Evolutionary conservation across 306 rosid species (phyloP), one percentile per base, ranked within the genome.

Genomic region (Abrus pulchellus): DNA sequence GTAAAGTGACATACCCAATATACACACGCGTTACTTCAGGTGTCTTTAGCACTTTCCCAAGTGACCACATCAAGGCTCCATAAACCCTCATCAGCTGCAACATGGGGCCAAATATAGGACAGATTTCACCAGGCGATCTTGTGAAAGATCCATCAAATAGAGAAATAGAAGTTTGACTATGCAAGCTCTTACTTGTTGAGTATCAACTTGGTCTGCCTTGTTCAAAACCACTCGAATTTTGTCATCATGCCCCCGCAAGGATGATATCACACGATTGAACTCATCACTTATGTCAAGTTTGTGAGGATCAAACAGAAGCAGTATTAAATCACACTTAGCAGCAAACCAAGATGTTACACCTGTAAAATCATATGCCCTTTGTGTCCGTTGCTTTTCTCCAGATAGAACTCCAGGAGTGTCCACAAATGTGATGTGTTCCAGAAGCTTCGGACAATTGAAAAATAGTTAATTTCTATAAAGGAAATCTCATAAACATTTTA

Each of bases 11-110:
- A 34, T 87, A 94, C 98, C 98, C 98, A 50, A 92, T 90, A 88
- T 94, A 94, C 74, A 94, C 98, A 9, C 97, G 96, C 86, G 82
- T 85, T 72, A 94, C 98, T 87, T 94, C 98, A 7, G 98, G 98
- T 76, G 98, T 94, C 82, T 94, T 94, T 55, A 94, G 55, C 83
- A 94, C 98, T 85, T 94, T 94, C 77, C 98, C 98, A 28, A 94
- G 96, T 28, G 98, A 94, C 98, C 98, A 94, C 98, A 94, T 94
- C 72, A 94, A 85, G 68, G 98, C 98, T 80, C 98, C 98, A 80
- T 94, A 94, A 79, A 94, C 94, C 88, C 97, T 92, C 98, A 94
- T 94, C 71, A 94, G 82, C 98, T 94, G 88, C 79, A 80, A 83
- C 47, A 69, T 68, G 30, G 33, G 11, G 33, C 34, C 72, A 72